Conservation (phyloP, 139 green algal species). For the Picochlorum sp. region DNA sequence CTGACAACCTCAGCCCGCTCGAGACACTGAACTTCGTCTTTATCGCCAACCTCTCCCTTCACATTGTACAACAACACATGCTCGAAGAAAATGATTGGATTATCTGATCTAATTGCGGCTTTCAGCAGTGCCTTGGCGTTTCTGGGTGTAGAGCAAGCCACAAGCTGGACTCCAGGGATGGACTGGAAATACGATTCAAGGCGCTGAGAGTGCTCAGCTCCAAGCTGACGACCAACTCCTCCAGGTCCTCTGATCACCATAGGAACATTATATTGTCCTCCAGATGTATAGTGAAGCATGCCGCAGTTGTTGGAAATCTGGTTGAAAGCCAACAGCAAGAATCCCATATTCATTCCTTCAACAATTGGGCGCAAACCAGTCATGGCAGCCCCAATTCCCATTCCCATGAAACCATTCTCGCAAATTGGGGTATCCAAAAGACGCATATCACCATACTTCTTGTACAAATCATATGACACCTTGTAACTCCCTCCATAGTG, state of each 20-base stretch:
- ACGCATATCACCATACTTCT: slow-evolving; percentile 92
- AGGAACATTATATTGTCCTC: slow-evolving; percentile 91
- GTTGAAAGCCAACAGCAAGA: slow-evolving; percentile 96
- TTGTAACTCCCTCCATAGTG: slow-evolving; percentile 96
- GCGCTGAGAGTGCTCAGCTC: slow-evolving; percentile 91
- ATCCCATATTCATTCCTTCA: slow-evolving; percentile 99
- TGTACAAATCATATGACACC: slow-evolving; percentile 81
- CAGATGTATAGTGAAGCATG: slow-evolving; percentile 95
- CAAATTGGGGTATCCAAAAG: slow-evolving; percentile 94
- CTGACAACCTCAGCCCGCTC: slow-evolving; percentile 75
- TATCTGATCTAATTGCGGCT: slow-evolving; percentile 64
- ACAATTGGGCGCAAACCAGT: slow-evolving; percentile 89
- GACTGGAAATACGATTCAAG: slow-evolving; percentile 96
- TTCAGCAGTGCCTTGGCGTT: slow-evolving; percentile 94
- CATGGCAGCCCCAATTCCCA: slow-evolving; percentile 94
- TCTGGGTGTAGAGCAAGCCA: slow-evolving; percentile 74
- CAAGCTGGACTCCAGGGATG: slow-evolving; percentile 91
- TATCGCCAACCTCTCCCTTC: slow-evolving; percentile 57
- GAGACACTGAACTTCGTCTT: slow-evolving; percentile 68
- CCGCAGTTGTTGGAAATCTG: slow-evolving; percentile 97
- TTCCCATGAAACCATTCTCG: slow-evolving; percentile 87
- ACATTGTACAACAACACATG: slow-evolving; percentile 97
- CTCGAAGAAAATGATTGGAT: slow-evolving; percentile 94
- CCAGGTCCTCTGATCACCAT: slow-evolving; percentile 79
- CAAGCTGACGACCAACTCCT: slow-evolving; percentile 87